Conservation (phyloP, 306 rosid genomes). For the Acmispon strigosus region DNA sequence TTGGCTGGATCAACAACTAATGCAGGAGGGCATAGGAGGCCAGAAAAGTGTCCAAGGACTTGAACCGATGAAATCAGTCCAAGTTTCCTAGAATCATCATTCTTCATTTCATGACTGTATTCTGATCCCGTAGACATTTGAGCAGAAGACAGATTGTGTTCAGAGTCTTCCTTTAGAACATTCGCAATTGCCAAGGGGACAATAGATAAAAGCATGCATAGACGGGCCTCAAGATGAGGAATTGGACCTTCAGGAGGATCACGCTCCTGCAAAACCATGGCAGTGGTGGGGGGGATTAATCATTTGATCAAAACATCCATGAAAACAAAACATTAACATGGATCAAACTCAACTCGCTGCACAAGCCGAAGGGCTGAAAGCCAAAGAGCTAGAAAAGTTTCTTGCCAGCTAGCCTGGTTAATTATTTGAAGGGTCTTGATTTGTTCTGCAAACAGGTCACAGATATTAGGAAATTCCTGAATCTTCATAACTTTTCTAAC, state of each 20-base stretch:
- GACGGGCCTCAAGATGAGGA: constrained; percentile 75
- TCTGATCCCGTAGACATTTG: constrained; percentile 25
- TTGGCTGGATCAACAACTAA: constrained; percentile 60
- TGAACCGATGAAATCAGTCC: constrained; percentile 65
- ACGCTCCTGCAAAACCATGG: constrained; percentile 52
- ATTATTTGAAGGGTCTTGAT: constrained; percentile 53
- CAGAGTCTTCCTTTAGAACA: constrained; percentile 41
- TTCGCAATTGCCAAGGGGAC: constrained; percentile 65
- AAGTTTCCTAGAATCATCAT: constrained; percentile 30
- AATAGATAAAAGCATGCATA: constrained; percentile 55
- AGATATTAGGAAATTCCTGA: constrained; percentile 20
- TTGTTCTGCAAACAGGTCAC: constrained; percentile 52
- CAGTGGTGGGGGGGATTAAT: background rate
- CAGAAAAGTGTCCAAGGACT: constrained; percentile 61
- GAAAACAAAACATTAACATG: constrained; percentile 23
- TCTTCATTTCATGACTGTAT: constrained; percentile 27
- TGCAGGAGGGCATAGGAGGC: constrained; percentile 68
- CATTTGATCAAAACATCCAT: background rate
- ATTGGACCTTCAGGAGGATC: constrained; percentile 77
- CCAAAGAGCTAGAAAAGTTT: constrained; percentile 77
- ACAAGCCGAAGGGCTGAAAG: constrained; percentile 88
- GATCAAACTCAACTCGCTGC: constrained; percentile 69
- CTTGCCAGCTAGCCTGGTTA: constrained; percentile 86
- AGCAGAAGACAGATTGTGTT: constrained; percentile 23
- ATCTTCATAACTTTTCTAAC: constrained; percentile 16